Base-by-base conservation (phyloP, 2,329 filamentous ascomycete genomes). In the Cordyceps cateniannulata region DNA sequence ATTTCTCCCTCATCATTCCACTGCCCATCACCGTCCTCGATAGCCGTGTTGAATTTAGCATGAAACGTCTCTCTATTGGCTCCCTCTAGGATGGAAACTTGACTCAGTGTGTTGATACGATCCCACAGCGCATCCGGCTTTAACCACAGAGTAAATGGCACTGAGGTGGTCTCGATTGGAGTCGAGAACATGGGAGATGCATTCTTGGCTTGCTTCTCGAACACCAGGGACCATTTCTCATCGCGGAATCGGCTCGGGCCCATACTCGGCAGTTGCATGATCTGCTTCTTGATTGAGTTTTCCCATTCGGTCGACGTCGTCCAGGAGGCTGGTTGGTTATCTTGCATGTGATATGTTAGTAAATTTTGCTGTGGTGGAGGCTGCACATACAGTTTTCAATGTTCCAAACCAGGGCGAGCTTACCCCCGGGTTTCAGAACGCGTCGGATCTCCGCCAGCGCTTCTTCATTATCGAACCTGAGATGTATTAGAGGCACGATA, bases 351-450 rank as follows among this genome's bases (percentile, higher is more conserved):
- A 8, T 14, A 20, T 47, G 20, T n/a, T 10, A 57, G 50, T 18
- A n/a, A 8, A 16, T 45, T 25, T 49, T 16, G 14, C 22, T 32
- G 16, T 6, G 18, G n/a, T 22, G 48, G 38, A 25, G 32, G 38
- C 18, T 24, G 24, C 25, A 74, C 80, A 68, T 73, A 87, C 86
- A 90, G 65, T 89, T 85, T 70, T 90, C 87, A 62, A 87, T 77
- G 66, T 90, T 91, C 88, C 89, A 91, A 58, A 91, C 85, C 70
- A 89, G 72, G 16, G 85, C 88, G 29, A 91, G 76, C 29, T 78
- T 77, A 7, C 81, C 82, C 7, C 80, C 80, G 0, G 84, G 84
- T 67, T 81, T 81, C 52, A 91, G 73, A 0, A 88, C 80, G 51
- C 87, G 81, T 65, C 85, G 80, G n/a, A 91, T 87, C 66, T 90